Conservation (phyloP, 371 early-diverging fungal species). For the Blastocladiella emersonii region DNA sequence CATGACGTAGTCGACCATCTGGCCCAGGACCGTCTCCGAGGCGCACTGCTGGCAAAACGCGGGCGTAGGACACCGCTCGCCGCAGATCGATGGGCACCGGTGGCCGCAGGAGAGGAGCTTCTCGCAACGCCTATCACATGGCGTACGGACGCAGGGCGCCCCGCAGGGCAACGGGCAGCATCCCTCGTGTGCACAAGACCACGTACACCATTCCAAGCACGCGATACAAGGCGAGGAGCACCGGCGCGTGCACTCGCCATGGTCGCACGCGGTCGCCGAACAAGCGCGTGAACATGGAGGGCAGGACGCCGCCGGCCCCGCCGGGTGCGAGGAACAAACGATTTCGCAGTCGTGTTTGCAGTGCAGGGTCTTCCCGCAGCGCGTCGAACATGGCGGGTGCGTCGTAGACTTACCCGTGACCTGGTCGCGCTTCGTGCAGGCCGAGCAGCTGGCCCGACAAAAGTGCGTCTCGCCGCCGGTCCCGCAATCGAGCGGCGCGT, state of each 20-base stretch:
- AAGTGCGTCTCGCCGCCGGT: too few species aligned
- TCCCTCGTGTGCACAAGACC: slow-evolving; percentile 30
- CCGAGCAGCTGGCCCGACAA: slow-evolving; percentile 13
- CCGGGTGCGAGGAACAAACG: slow-evolving; percentile 17
- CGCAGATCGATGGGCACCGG: slow-evolving; percentile 34
- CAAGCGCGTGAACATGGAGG: slow-evolving; percentile 26
- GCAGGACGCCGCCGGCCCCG: too few species aligned
- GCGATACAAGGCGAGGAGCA: slow-evolving; percentile 25
- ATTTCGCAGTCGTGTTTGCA: slow-evolving; percentile 20
- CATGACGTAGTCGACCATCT: slow-evolving; percentile 24
- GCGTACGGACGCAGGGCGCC: slow-evolving; percentile 34
- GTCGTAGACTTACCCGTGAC: neutral
- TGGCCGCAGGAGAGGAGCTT: slow-evolving; percentile 29
- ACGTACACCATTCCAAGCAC: slow-evolving; percentile 27
- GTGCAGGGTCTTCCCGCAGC: slow-evolving; percentile 13
- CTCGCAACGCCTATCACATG: slow-evolving; percentile 32
- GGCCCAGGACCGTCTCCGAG: slow-evolving; percentile 9
- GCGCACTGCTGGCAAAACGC: slow-evolving; percentile 19
- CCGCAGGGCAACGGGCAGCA: slow-evolving; percentile 30
- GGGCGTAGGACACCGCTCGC: slow-evolving; percentile 27
- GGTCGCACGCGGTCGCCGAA: slow-evolving; percentile 18
- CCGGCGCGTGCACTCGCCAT: slow-evolving; percentile 16
- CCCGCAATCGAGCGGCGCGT: slow-evolving; percentile 17
- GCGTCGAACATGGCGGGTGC: slow-evolving; percentile 13
- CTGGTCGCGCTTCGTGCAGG: slow-evolving; percentile 8